phyloP scores from a whole-genome alignment of 352 stramenopile genomes.

The Phytophthora capsici region DNA sequence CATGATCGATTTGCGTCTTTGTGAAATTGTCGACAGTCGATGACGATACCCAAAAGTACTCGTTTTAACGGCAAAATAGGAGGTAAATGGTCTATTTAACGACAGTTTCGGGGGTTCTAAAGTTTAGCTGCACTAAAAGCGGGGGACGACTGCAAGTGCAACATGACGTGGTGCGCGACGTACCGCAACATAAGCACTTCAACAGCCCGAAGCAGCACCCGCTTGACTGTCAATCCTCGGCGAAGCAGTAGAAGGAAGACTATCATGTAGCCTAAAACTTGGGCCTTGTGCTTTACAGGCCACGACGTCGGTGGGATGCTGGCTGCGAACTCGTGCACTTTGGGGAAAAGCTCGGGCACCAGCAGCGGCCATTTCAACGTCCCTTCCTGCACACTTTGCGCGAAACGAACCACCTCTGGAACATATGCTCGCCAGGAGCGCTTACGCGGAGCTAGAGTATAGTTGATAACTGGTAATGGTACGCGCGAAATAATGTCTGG shows the following conservation, averaged over 20 bases:
- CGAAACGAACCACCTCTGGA: conserved; percentile 57
- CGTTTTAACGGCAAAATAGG: conserved; percentile 18
- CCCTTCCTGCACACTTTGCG: conserved; percentile 57
- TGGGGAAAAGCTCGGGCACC: conserved; percentile 54
- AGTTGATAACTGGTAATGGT: conserved; percentile 67
- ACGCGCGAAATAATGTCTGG: conserved; percentile 56
- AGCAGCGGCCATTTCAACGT: conserved; percentile 65
- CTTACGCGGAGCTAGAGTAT: conserved; percentile 59
- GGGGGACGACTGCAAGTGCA: conserved; percentile 47
- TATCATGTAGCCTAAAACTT: conserved; percentile 56
- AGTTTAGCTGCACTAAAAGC: conserved; percentile 37
- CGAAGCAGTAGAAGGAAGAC: conserved; percentile 63
- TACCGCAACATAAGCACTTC: conserved; percentile 71
- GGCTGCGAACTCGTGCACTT: conserved; percentile 45
- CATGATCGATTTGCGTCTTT: conserved; percentile 32
- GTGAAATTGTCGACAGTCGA: conserved; percentile 2
- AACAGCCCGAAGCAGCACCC: conserved; percentile 54
- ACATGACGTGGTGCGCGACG: conserved; percentile 56
- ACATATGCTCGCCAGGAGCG: conserved; percentile 53
- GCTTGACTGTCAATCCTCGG: conserved; percentile 53
- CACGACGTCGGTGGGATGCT: conserved; percentile 43
- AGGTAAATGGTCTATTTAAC: conserved; percentile 5
- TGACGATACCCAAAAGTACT: conserved; percentile 12
- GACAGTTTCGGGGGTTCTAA: conserved; percentile 21
- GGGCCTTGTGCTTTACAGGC: conserved; percentile 51